These are phyloP conservation scores for Gossypioides kirkii DNA, from an alignment of 345 rosid species.

Conservation along the genomic window DNA sequence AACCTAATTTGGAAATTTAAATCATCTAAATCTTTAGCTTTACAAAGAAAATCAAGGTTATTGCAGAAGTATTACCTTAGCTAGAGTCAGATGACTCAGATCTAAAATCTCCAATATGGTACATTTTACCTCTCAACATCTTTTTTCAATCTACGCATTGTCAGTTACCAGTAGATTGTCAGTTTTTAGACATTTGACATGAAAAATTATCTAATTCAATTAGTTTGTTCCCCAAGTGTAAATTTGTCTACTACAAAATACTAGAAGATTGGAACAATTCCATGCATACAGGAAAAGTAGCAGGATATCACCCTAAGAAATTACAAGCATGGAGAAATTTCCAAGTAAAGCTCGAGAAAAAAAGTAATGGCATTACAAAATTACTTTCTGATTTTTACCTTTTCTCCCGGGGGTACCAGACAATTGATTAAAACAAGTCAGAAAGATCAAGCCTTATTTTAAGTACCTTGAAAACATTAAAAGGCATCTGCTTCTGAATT, in stretches of 20 bases:
- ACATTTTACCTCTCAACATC: background rate
- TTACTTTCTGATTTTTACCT: background rate
- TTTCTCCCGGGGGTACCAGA: background rate
- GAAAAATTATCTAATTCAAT: background rate
- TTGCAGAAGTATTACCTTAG: background rate
- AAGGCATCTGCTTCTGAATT: slow-evolving; percentile 55
- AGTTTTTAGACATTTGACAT: background rate
- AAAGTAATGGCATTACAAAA: background rate
- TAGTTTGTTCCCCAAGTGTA: background rate
- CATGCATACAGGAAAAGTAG: background rate
- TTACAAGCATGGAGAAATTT: background rate
- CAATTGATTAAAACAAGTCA: background rate
- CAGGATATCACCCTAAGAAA: background rate
- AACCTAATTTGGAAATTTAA: background rate
- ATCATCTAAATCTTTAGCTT: background rate
- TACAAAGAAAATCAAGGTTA: background rate
- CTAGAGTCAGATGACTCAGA: background rate
- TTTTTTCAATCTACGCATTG: background rate
- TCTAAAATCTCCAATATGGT: background rate
- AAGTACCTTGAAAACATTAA: slow-evolving; percentile 55
- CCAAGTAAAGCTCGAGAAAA: background rate
- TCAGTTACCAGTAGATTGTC: background rate
- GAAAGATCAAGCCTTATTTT: background rate
- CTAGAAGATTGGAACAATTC: background rate
- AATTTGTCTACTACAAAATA: background rate